Evolutionary conservation across 805 yeast species (phyloP).

Genomic region (Vanderwaltozyma verrucispora): DNA sequence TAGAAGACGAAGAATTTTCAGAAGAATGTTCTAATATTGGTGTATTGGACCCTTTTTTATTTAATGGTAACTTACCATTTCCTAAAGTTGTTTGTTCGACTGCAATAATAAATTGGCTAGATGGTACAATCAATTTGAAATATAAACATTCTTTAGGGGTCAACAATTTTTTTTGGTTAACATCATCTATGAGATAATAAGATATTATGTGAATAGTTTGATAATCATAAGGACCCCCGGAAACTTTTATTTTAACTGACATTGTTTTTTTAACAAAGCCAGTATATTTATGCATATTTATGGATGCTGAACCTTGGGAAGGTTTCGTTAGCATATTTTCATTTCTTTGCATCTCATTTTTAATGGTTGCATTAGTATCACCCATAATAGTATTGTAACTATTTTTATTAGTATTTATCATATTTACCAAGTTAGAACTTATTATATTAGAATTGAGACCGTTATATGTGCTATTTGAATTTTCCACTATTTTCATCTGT

Average conservation of each 20-base stretch:
- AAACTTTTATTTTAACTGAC: constrained; percentile 41
- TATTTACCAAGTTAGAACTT: too few species aligned
- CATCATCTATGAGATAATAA: constrained; percentile 71
- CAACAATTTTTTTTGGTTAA: constrained; percentile 41
- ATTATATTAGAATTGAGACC: too few species aligned
- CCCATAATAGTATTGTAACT: too few species aligned
- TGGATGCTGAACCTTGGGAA: background rate
- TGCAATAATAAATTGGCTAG: constrained; percentile 42
- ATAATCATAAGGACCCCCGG: constrained; percentile 1
- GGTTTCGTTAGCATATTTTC: constrained; percentile 1
- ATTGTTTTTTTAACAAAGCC: constrained; percentile 82
- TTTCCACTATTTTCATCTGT: too few species aligned
- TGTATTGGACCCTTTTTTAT: background rate
- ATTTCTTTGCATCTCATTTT: background rate
- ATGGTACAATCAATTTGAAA: constrained; percentile 40
- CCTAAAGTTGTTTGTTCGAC: constrained; percentile 52
- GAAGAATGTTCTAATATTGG: background rate
- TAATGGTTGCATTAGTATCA: too few species aligned
- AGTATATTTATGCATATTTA: constrained; percentile 12
- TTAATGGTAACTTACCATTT: constrained; percentile 28
- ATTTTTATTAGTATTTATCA: too few species aligned
- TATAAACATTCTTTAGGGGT: constrained; percentile 47
- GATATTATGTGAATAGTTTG: constrained; percentile 50
- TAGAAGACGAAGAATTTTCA: too few species aligned
- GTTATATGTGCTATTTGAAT: too few species aligned